A percentile compares a stretch with the other conserved stretches of the same genome.
phyloP scores from a whole-genome alignment of 2,329 filamentous ascomycete species.

The Botryotinia convoluta region DNA sequence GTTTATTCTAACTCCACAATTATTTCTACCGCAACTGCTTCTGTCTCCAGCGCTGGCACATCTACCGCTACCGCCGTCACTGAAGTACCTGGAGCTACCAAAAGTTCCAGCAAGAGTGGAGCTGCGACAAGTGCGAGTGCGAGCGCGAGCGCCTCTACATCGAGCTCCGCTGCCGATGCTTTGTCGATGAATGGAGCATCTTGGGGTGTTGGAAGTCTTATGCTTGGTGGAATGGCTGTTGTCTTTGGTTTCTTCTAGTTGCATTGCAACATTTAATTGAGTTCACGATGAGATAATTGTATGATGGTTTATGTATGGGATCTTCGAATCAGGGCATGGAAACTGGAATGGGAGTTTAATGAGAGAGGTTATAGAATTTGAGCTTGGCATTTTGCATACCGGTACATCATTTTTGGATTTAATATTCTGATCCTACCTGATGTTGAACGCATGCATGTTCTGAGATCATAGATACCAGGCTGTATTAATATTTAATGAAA shows the following conservation, averaged over 20 bases:
- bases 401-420: constrained; percentile 1
- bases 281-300: neutral
- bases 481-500: neutral
- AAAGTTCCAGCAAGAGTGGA: neutral
- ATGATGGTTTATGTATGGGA: neutral
- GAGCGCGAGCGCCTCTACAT: neutral
- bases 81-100: neutral
- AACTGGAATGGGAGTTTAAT: constrained; percentile 15
- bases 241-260: constrained; percentile 18
- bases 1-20: constrained; percentile 15
- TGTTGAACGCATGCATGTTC: neutral
- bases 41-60: neutral
- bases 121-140: neutral
- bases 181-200: neutral
- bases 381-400: constrained; percentile 1
- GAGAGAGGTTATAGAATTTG: neutral
- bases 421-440: neutral
- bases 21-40: constrained; percentile 3
- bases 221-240: constrained; percentile 17
- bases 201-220: constrained; percentile 3
- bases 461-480: neutral
- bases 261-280: neutral
- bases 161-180: neutral
- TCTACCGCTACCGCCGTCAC: constrained; percentile 13
- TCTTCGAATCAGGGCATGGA: neutral